Evolutionary conservation across 305 asterid species (phyloP), one percentile per base, ranked within the genome.

Genomic region (Fraxinus greggii): DNA sequence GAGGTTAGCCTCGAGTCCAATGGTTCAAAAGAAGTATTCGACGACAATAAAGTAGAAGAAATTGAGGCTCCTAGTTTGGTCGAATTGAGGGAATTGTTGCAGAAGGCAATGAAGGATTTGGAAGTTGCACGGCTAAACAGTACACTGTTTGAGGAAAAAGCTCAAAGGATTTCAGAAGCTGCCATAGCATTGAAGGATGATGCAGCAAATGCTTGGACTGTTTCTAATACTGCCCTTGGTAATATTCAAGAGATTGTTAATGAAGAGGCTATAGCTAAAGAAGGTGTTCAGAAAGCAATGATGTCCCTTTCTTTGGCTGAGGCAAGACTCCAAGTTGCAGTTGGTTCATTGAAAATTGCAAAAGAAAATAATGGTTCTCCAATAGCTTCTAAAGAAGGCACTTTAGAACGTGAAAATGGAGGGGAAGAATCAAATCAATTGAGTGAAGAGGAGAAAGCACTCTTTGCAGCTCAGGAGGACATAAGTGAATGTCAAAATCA

Each of bases 161-260:
- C 99, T 40, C 99, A 97, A 87, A 92, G 59, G 83, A 91, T 97
- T 88, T 92, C 99, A 21, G 99, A 97, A 91, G 80, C 92, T 84
- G 97, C 99, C 77, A 97, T 97, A 84, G 94, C 97, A 29, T 85
- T 93, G 88, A 94, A 92, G 87, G 99, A 97, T 85, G 95, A 92
- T 83, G 97, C 97, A 63, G 85, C 85, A 75, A 92, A 83, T 83
- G 96, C 98, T 48, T 88, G 91, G 96, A 85, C 76, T 81, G 88
- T 88, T 84, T 93, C 91, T 72, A 86, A 86, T 88, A 80, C 51
- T 80, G 86, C 91, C 81, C 90, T 94, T 79, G 78, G 70, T 75
- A 82, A 81, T 38, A 82, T 92, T 85, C 92, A 94, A 81, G 95
- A 88, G 86, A 79, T 89, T 77, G 83, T 93, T 65, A 85, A 89